phyloP scores from a whole-genome alignment of 192 early-diverging fungal species.

The Backusella liffmaniae region DNA sequence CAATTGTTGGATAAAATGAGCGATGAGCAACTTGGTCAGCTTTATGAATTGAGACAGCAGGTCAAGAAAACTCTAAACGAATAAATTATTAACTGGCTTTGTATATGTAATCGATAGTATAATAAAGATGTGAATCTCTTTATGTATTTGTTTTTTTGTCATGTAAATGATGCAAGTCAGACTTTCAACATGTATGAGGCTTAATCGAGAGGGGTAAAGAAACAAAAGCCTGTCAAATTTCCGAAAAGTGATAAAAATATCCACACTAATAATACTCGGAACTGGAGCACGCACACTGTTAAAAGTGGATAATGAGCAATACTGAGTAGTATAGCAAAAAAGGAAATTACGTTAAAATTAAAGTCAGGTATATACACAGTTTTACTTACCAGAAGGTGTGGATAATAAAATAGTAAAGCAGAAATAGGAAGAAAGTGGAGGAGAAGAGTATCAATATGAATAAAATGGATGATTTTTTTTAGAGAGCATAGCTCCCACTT shows the following conservation, averaged over 20 bases:
- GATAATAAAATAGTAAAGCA: no score
- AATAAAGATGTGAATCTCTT: not conserved
- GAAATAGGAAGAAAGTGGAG: no score
- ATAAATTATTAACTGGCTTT: conserved; percentile 5
- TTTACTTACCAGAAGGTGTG: no score
- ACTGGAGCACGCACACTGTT: not conserved
- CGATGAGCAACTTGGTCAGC: conserved; percentile 58
- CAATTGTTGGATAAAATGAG: conserved; percentile 50
- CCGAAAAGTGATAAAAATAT: not conserved
- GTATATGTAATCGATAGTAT: not conserved
- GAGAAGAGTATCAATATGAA: no score
- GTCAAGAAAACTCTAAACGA: conserved; percentile 27
- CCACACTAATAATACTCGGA: not conserved
- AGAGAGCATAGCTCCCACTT: no score
- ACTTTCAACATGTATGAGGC: not conserved
- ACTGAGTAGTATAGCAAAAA: no score
- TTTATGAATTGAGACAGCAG: conserved; percentile 53
- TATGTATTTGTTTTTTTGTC: not conserved
- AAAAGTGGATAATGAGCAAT: not conserved
- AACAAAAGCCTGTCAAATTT: not conserved
- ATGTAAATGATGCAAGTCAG: not conserved
- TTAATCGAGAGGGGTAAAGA: not conserved
- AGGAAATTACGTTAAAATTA: no score
- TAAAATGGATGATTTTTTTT: no score
- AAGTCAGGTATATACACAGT: no score